Conservation (phyloP, 139 green algal species). For the Micromonas pusilla region DNA sequence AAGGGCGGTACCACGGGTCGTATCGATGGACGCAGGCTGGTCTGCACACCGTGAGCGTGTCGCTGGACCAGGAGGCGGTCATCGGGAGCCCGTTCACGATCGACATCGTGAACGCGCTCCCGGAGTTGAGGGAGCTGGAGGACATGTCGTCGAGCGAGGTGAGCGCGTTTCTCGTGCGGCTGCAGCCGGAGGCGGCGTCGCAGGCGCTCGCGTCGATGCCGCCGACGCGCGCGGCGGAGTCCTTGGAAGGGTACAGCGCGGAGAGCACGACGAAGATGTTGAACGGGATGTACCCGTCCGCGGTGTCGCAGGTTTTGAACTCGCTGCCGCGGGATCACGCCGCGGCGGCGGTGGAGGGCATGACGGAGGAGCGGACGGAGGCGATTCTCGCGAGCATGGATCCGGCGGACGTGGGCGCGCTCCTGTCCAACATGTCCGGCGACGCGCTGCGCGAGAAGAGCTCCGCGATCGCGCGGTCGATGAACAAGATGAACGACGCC, state of each 20-base stretch:
- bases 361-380: background rate
- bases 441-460: background rate
- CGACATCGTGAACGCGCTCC: background rate
- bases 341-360: background rate
- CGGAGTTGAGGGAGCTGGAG: background rate
- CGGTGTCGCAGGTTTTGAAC: background rate
- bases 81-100: slow-evolving; percentile 18
- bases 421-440: background rate
- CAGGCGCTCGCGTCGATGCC: slow-evolving; percentile 7
- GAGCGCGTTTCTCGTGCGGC: background rate
- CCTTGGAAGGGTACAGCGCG: background rate
- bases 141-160: background rate
- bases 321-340: background rate
- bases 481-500: background rate
- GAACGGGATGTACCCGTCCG: background rate
- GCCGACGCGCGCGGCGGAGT: background rate
- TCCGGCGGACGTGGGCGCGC: background rate
- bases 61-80: slow-evolving; percentile 14
- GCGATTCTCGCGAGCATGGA: background rate
- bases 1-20: background rate
- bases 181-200: background rate
- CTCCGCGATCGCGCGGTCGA: background rate
- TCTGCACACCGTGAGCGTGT: slow-evolving; percentile 20
- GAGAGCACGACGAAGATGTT: background rate
- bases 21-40: slow-evolving; percentile 22